phyloP scores from a whole-genome alignment of 257 asterid species.

The Jasminum sambac region DNA sequence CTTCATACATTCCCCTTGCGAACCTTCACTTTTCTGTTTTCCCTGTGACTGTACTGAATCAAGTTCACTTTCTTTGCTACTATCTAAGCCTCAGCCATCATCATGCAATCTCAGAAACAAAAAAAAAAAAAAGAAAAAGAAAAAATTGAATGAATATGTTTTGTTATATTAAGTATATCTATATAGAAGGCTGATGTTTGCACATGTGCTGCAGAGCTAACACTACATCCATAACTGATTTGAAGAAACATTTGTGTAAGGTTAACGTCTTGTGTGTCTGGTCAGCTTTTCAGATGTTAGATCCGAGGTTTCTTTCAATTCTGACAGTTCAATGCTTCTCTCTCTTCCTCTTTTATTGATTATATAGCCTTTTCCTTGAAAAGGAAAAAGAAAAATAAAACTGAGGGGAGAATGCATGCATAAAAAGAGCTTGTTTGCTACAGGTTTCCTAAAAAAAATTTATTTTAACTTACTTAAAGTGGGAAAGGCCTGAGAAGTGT shows the following conservation, averaged over 20 bases:
- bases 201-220: background rate
- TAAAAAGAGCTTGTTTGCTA: too few species aligned
- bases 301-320: background rate
- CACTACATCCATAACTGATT: background rate
- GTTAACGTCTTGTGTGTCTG: background rate
- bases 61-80: background rate
- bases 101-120: too few species aligned
- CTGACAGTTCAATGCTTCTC: background rate
- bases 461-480: too few species aligned
- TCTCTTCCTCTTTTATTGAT: background rate
- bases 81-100: background rate
- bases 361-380: background rate
- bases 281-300: background rate
- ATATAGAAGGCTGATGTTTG: background rate
- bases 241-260: background rate
- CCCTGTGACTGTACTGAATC: slow-evolving; percentile 3
- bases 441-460: too few species aligned
- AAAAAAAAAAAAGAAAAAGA: too few species aligned
- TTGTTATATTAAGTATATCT: too few species aligned
- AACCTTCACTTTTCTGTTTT: background rate
- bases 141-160: background rate
- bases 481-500: too few species aligned
- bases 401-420: too few species aligned
- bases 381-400: background rate
- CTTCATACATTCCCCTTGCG: background rate